phyloP scores from a whole-genome alignment of 495 filamentous ascomycete genomes.

The Acidiella bohemica region DNA sequence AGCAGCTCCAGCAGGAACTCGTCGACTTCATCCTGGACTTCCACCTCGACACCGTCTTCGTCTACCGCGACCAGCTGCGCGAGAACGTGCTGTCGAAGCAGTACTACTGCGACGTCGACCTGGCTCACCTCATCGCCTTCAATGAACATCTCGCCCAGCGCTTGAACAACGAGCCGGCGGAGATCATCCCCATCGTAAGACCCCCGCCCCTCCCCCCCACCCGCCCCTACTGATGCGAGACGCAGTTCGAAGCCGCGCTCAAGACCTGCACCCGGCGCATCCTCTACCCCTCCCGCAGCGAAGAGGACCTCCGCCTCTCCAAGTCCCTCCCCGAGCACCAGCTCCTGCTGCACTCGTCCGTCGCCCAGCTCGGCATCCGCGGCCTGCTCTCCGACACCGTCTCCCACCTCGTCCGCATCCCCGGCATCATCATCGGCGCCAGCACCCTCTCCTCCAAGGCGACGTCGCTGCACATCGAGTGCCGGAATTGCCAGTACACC shows the following conservation, averaged over 20 bases:
- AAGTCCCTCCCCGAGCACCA: conserved; percentile 68
- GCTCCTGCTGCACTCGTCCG: conserved; percentile 84
- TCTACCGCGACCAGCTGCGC: conserved; percentile 93
- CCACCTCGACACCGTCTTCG: conserved; percentile 86
- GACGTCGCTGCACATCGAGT: conserved; percentile 73
- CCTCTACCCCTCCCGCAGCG: conserved; percentile 62
- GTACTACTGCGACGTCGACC: conserved; percentile 94
- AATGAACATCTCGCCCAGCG: conserved; percentile 92
- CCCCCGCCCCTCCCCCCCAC: not conserved
- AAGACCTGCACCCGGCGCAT: conserved; percentile 85
- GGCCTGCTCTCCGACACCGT: conserved; percentile 87
- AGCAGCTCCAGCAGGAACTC: conserved; percentile 40
- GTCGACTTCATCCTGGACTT: conserved; percentile 85
- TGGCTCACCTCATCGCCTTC: conserved; percentile 90
- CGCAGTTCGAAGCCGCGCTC: conserved; percentile 78
- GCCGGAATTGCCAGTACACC: conserved; percentile 67
- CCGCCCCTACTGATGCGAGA: conserved; percentile 6
- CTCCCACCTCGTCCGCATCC: conserved; percentile 86
- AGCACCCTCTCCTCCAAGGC: conserved; percentile 95
- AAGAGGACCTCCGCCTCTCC: conserved; percentile 18
- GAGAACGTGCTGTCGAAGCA: conserved; percentile 92
- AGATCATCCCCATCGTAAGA: conserved; percentile 79
- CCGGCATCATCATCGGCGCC: conserved; percentile 94
- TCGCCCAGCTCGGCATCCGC: conserved; percentile 82
- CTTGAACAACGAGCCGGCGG: conserved; percentile 77